Evolutionary conservation across 768 basidiomycete species (phyloP).

Genomic region (Tylopilus vinaceipallidus): DNA sequence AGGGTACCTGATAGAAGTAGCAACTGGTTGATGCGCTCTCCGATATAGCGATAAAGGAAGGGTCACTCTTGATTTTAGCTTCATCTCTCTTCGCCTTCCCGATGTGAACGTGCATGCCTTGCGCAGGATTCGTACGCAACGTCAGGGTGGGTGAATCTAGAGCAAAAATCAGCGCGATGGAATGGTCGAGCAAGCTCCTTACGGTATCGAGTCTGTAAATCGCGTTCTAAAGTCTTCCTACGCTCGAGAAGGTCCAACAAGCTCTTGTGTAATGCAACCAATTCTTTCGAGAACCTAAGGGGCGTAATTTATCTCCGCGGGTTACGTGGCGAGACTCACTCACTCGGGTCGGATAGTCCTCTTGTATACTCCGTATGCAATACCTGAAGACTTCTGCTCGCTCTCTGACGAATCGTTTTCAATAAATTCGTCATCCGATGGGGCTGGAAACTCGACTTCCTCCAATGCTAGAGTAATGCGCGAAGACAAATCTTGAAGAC

Average conservation of each 20-base stretch:
- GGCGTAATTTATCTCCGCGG: background rate
- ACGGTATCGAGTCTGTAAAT: conserved; percentile 58
- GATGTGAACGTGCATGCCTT: conserved; percentile 77
- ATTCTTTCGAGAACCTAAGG: conserved; percentile 61
- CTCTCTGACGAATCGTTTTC: conserved; percentile 19
- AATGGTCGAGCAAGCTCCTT: conserved; percentile 8
- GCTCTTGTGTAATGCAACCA: conserved; percentile 46
- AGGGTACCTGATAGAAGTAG: conserved; percentile 61
- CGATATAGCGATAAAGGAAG: conserved; percentile 55
- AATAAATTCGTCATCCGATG: conserved; percentile 20
- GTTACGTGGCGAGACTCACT: conserved; percentile 11
- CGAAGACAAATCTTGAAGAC: conserved; percentile 50
- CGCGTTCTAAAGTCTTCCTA: conserved; percentile 52
- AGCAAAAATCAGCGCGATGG: conserved; percentile 9
- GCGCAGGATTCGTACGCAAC: conserved; percentile 61
- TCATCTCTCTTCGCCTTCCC: conserved; percentile 63
- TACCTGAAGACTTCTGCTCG: conserved; percentile 17
- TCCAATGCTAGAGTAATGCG: conserved; percentile 54
- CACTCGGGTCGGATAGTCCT: conserved; percentile 71
- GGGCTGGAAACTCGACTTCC: conserved; percentile 23
- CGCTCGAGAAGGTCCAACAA: conserved; percentile 44
- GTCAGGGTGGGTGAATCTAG: conserved; percentile 72
- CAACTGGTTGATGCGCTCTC: conserved; percentile 64
- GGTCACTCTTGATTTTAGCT: conserved; percentile 42
- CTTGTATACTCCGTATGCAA: conserved; percentile 36